Conservation (phyloP, 345 rosid genomes). For the Eucalyptus caleyi region DNA sequence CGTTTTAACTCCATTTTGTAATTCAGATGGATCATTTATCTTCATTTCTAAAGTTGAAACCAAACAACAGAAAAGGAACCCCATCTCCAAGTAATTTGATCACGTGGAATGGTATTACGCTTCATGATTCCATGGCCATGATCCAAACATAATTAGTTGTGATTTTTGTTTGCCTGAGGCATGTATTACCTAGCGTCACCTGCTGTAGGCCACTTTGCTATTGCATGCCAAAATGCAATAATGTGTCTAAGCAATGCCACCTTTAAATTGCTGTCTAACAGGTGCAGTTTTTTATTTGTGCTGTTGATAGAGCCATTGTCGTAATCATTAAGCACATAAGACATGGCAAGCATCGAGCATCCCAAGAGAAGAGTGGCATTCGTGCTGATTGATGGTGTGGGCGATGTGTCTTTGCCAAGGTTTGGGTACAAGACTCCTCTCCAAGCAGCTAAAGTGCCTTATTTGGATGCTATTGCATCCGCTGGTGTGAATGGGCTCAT, state of each 20-base stretch:
- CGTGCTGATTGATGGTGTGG: conserved; percentile 83
- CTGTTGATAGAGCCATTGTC: background rate
- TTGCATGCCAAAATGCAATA: background rate
- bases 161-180: background rate
- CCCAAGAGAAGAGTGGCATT: conserved; percentile 74
- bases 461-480: conserved; percentile 78
- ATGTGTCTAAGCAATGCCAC: background rate
- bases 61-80: background rate
- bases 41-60: background rate
- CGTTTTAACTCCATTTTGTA: background rate
- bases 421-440: conserved; percentile 73
- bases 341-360: conserved; percentile 25
- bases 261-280: background rate
- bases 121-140: background rate
- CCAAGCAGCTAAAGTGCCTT: conserved; percentile 64
- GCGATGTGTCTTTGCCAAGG: conserved; percentile 79
- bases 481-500: conserved; percentile 90
- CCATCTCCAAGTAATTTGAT: background rate
- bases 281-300: background rate
- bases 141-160: background rate
- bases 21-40: background rate
- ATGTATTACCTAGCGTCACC: background rate
- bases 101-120: background rate
- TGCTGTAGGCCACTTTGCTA: background rate
- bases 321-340: background rate